Base-by-base conservation (phyloP, 2,329 filamentous ascomycete genomes). In the Penicillium aurantiogriseum region DNA sequence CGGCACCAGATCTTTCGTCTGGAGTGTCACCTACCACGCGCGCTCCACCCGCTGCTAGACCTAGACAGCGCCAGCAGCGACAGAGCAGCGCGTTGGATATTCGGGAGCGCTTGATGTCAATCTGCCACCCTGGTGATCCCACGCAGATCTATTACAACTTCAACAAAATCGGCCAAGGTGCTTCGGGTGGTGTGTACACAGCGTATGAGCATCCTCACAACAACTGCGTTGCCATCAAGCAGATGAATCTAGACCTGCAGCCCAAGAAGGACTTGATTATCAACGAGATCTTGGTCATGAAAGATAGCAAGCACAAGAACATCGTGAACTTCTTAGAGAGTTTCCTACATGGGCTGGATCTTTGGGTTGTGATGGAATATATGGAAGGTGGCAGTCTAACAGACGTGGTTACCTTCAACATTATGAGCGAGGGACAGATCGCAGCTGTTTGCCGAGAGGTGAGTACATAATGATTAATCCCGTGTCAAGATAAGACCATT, bases 321-420 rank as follows among this genome's bases (percentile, higher is more conserved):
- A 96, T 99, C 76, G 94, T 99, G 77, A 99, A 99, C 76, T 99
- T 97, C 76, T 93, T 97, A 79, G 94, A 97, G 79, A 97, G 92
- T 74, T 97, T 92, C 74, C 81, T 99, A 11, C 89, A 92, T 57
- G 85, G 86, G 13, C 90, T 93, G 43, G 94, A 97, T 74, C 80
- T 99, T 31, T 99, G 94, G 94, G 94, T 99, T 1, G 91, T 97
- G 35, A 99, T 99, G 94, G 94, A 99, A 77, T 99, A 93, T 71
- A 99, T 99, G 94, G 93, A 99, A 76, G 94, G 94, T 58, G 94
- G 94, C 62, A 97, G 92, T 76, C 80, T 99, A 73, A 99, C 94
- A 11, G 94, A 99, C 75, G 94, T 99, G 53, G 94, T 99, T 56
- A 99, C 94, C 4, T 97, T 96, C 78, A 97, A 97, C 77, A 96